phyloP scores from a whole-genome alignment of 2,329 filamentous ascomycete genomes.

The Arthrobotrys iridis region DNA sequence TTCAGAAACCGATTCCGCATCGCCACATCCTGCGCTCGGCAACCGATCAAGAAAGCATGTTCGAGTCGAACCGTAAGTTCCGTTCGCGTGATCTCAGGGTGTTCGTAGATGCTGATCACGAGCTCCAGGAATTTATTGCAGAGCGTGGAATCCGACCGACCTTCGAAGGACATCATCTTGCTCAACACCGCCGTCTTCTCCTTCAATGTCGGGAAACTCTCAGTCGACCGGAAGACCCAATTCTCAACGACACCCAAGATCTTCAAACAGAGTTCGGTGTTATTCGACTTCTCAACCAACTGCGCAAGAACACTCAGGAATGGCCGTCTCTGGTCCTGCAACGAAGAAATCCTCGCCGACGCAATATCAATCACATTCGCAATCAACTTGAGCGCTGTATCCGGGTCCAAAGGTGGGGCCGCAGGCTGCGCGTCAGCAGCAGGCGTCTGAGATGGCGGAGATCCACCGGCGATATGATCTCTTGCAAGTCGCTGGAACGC shows the following conservation, averaged over 20 bases:
- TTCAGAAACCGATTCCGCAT: constrained; percentile 97
- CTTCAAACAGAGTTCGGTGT: constrained; percentile 86
- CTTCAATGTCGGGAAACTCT: constrained; percentile 95
- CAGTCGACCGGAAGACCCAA: constrained; percentile 95
- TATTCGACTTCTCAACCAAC: constrained; percentile 92
- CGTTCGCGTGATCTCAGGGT: constrained; percentile 91
- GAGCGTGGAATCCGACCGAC: constrained; percentile 81
- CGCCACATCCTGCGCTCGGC: constrained; percentile 88
- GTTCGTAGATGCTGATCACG: constrained; percentile 97
- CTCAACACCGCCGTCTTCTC: constrained; percentile 99
- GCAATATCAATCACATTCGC: constrained; percentile 95
- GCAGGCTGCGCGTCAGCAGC: constrained; percentile 69
- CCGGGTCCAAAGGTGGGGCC: constrained; percentile 75
- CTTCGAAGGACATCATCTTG: constrained; percentile 97
- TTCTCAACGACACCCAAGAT: constrained; percentile 91
- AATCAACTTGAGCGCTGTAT: constrained; percentile 89
- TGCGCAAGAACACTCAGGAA: constrained; percentile 96
- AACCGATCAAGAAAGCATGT: constrained; percentile 96
- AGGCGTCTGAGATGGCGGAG: constrained; percentile 60
- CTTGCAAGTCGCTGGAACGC: constrained; percentile 92
- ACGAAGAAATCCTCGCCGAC: constrained; percentile 86
- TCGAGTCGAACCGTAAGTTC: constrained; percentile 97
- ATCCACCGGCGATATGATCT: constrained; percentile 79
- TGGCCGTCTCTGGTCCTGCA: constrained; percentile 88
- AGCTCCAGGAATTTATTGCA: constrained; percentile 93